A percentile compares a stretch with the other conserved stretches of the same genome.
Conservation (phyloP, 257 asterid species). For the Hygrophila difformis region DNA sequence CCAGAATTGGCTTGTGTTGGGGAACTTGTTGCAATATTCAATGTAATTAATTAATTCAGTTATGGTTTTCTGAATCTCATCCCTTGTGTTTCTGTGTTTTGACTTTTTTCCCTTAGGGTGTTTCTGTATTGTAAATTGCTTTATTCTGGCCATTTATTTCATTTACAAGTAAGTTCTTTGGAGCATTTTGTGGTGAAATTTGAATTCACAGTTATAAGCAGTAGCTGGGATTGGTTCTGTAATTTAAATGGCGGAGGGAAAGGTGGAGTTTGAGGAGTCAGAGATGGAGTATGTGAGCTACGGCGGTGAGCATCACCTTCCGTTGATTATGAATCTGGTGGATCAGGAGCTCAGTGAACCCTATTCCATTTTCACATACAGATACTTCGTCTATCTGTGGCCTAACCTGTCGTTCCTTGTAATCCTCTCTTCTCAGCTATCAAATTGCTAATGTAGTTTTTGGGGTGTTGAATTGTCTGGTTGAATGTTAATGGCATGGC, state of each 20-base stretch:
- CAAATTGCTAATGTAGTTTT: neutral
- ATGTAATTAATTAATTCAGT: too few species aligned
- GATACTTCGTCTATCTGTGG: constrained; percentile 98
- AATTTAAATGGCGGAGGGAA: constrained; percentile 3
- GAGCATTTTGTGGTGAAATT: too few species aligned
- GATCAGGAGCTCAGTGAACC: constrained; percentile 97
- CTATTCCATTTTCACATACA: constrained; percentile 91
- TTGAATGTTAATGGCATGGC: neutral
- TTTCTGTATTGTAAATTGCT: too few species aligned
- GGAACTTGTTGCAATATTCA: too few species aligned
- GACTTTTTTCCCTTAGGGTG: too few species aligned
- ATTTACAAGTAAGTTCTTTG: too few species aligned
- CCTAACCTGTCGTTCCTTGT: constrained; percentile 87
- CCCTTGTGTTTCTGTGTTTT: too few species aligned
- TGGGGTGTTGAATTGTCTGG: constrained; percentile 3
- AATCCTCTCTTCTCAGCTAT: constrained; percentile 12
- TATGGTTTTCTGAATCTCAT: too few species aligned
- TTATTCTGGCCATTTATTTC: too few species aligned
- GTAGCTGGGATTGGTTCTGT: too few species aligned
- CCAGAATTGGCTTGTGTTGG: too few species aligned
- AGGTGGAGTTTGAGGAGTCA: constrained; percentile 25
- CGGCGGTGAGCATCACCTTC: constrained; percentile 94
- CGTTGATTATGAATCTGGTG: constrained; percentile 91
- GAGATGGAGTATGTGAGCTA: constrained; percentile 71
- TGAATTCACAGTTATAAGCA: too few species aligned